Evolutionary conservation across 2,329 filamentous ascomycete species (phyloP), one percentile per base, ranked within the genome.

Genomic region (Claviceps paspali): DNA sequence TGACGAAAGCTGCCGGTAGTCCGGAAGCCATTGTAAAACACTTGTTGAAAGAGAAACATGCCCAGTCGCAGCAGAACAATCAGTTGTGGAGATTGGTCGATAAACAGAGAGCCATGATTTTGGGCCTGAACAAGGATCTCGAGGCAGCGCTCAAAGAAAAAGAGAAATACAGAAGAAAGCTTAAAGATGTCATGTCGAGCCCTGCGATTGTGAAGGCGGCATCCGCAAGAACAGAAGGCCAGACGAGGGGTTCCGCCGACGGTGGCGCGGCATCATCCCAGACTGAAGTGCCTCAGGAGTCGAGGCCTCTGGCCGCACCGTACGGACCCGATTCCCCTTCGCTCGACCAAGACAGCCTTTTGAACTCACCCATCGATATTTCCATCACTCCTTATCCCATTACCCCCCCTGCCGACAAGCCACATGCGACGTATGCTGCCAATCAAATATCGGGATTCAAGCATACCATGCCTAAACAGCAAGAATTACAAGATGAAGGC

Each of bases 71-170:
- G 47, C 91, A 96, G 53, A 96, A 96, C 54, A 68, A 79, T 14
- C 88, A 98, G 55, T 63, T 98, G 50, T 98, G 91, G 91, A 79
- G 86, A 35, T 63, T 98, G 33, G 86, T 98, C 35, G 88, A 96
- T 56, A 96, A 98, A 63, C 91, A 98, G 58, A 73, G 88, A 43
- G 77, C 85, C 12, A 87, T 98, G 77, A 86, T 98, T 38, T 60
- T 94, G 15, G 88, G 87, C 6, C 67, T 98, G 44, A 95, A 96
- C 53, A 93, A 91, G 56, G 91, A 98, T 54, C 65, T 98, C 10
- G 88, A 96, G 57, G 76, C 83, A 36, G 78, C 87, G 1, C 59
- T 94, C 45, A 93, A 93, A 54, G 91, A 96, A 48, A 95, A 95
- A 59, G 88, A 96, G 47, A 80, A 81, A 49, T 96, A 96, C 54